Evolutionary conservation across 768 basidiomycete genomes (phyloP).

Genomic region (Mycena capillaripes): DNA sequence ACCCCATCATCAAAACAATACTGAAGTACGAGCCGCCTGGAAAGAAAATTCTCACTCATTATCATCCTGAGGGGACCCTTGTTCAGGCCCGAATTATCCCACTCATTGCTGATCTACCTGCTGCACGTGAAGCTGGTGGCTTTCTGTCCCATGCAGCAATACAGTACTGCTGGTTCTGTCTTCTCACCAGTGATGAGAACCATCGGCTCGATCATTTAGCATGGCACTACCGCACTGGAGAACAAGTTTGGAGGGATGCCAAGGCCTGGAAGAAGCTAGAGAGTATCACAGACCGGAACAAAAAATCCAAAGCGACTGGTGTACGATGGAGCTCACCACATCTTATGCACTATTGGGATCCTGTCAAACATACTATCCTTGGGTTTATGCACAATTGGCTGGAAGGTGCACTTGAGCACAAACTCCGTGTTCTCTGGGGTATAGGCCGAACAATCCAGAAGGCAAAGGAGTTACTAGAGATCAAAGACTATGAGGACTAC

Average conservation of each 20-base stretch:
- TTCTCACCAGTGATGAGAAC: slow-evolving; percentile 5
- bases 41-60: slow-evolving; percentile 14
- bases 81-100: slow-evolving; percentile 30
- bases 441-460: slow-evolving; percentile 13
- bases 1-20: slow-evolving; percentile 11
- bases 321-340: slow-evolving; percentile 32
- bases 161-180: slow-evolving; percentile 38
- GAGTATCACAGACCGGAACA: slow-evolving; percentile 15
- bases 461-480: not conserved
- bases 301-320: slow-evolving; percentile 22
- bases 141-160: slow-evolving; percentile 24
- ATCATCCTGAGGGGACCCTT: slow-evolving; percentile 26
- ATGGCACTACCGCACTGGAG: slow-evolving; percentile 31
- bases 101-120: slow-evolving; percentile 33
- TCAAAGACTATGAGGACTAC: slow-evolving; percentile 2
- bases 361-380: slow-evolving; percentile 29
- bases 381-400: no score
- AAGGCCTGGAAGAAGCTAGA: slow-evolving; percentile 29
- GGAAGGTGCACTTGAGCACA: no score
- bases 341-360: slow-evolving; percentile 35
- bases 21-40: slow-evolving; percentile 15
- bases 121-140: slow-evolving; percentile 31
- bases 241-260: slow-evolving; percentile 28
- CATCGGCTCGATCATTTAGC: slow-evolving; percentile 17
- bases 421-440: no score